Evolutionary conservation across 2,329 filamentous ascomycete genomes (phyloP), one percentile per base, ranked within the genome.

Genomic region (Monosporascus sp.): DNA sequence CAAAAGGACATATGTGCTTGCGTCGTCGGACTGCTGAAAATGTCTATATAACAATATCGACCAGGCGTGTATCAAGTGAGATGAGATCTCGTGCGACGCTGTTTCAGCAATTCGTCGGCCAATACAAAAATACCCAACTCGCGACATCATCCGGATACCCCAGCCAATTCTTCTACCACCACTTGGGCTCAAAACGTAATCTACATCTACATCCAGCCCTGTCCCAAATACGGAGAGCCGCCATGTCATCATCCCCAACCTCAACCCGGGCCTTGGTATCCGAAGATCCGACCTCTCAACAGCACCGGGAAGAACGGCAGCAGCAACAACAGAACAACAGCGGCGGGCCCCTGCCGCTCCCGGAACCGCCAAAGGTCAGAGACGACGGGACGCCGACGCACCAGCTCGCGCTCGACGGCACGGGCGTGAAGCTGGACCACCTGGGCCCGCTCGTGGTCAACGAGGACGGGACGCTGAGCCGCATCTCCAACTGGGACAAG

Each of bases 381-480:
- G 58, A 48, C 37, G 11, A 19, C 7, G 19, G n/a, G 19, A 43
- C 7, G 11, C 17, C 40, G 40, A 20, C 40, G 19, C 19, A 43
- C 7, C 52, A 55, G 1, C 52, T 72, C 3, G 55, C 66, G 48
- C 68, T 73, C 24, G 68, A 68, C 59, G 72, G 72, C 49, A 65
- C 67, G 51, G 67, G 67, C 49, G 76, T 88, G 44, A 81, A 78
- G 49, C 78, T 91, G 8, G 86, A 89, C 64, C 78, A 82, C 56
- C 73, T 91, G 24, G 88, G 88, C 0, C 88, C 88, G 2, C 75
- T 91, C 62, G 87, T 92, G 1, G 84, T 91, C 52, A 88, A 90
- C 67, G 74, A 76, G 56, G 86, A 92, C 68, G 88, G 88, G 20
- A 85, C 85, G 8, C 69, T 91, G 60, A 84, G 84, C 53, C 79